Evolutionary conservation across 768 basidiomycete genomes (phyloP).

Genomic region (Tricholoma bakamatsutake): DNA sequence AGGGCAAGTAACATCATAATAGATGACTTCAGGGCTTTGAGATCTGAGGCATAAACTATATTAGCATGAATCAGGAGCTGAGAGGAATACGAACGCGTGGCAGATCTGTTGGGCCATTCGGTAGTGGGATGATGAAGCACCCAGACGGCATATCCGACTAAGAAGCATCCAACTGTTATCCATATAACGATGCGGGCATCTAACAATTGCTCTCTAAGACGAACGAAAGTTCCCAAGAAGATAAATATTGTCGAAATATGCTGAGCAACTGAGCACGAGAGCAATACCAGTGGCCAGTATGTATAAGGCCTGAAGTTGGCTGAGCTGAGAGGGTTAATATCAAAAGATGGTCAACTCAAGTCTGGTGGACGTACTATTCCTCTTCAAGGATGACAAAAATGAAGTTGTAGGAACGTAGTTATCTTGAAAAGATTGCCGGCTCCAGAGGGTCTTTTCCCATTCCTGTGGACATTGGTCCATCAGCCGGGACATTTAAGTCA

Average conservation of each 20-base stretch:
- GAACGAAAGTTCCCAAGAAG: conserved; percentile 77
- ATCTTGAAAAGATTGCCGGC: conserved; percentile 68
- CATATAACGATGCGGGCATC: conserved; percentile 69
- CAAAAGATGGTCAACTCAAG: conserved; percentile 7
- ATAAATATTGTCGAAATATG: conserved; percentile 77
- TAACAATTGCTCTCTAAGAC: conserved; percentile 54
- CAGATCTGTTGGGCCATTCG: conserved; percentile 6
- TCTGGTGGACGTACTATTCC: conserved; percentile 55
- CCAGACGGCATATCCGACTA: conserved; percentile 59
- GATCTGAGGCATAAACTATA: conserved; percentile 34
- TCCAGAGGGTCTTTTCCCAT: conserved; percentile 83
- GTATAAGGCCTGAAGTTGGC: conserved; percentile 79
- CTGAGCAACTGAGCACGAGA: conserved; percentile 75
- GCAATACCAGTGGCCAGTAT: conserved; percentile 65
- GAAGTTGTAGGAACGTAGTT: conserved; percentile 72
- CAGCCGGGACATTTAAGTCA: conserved; percentile 10
- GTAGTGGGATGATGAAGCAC: conserved; percentile 35
- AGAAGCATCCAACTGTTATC: conserved; percentile 53
- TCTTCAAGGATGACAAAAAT: conserved; percentile 74
- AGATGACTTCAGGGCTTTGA: conserved; percentile 72
- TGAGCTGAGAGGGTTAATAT: conserved; percentile 41
- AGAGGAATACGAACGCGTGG: conserved; percentile 13
- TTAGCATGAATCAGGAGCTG: background rate
- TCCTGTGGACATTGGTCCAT: background rate
- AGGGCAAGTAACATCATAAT: conserved; percentile 85